A percentile compares a stretch with the other conserved stretches of the same genome.
Conservation (phyloP, 805 yeast species). For the Saturnispora gosingensis region DNA sequence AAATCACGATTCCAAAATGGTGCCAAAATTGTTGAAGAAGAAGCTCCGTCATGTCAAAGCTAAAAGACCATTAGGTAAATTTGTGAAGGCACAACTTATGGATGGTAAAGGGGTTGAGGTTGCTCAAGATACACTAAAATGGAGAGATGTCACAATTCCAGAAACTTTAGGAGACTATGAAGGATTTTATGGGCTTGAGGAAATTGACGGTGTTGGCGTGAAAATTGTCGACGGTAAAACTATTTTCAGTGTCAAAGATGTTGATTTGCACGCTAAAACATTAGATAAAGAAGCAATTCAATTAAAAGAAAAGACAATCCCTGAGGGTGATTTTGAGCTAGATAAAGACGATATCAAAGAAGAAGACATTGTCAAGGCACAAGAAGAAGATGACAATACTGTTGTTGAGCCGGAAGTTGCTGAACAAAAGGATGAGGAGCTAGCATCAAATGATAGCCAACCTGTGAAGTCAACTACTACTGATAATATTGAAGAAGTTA, state of each 20-base stretch:
- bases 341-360: conserved; percentile 14
- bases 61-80: conserved; percentile 2
- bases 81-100: conserved; percentile 3
- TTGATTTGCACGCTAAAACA: conserved; percentile 11
- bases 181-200: conserved; percentile 89
- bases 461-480: neutral
- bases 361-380: conserved; percentile 17
- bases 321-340: conserved; percentile 20
- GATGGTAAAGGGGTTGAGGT: conserved; percentile 18
- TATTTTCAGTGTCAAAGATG: conserved; percentile 41
- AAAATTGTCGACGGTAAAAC: conserved; percentile 61
- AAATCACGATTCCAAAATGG: neutral
- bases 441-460: neutral
- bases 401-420: neutral
- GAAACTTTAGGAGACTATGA: conserved; percentile 80
- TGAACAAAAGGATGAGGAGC: conserved; percentile 6
- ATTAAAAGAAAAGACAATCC: conserved; percentile 15
- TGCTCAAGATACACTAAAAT: conserved; percentile 41
- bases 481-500: neutral
- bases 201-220: conserved; percentile 86
- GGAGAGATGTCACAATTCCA: conserved; percentile 81
- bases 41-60: conserved; percentile 2
- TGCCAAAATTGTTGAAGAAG: conserved; percentile 3
- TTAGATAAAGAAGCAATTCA: conserved; percentile 17
- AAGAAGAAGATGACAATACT: conserved; percentile 10